phyloP scores from a whole-genome alignment of 371 early-diverging fungal genomes.

The Actinomucor elegans region DNA sequence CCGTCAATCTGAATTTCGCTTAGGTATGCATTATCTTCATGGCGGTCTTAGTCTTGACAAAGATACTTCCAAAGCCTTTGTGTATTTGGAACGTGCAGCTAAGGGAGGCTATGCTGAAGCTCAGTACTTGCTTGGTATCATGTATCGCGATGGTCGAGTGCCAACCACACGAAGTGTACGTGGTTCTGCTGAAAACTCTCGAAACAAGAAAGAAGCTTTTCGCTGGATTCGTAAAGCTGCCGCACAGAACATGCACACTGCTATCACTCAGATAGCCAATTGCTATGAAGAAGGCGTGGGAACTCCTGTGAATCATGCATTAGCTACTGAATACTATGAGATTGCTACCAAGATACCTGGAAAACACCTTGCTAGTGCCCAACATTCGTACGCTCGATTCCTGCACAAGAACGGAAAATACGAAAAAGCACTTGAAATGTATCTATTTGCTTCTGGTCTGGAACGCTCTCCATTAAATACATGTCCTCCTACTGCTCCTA shows the following conservation, averaged over 20 bases:
- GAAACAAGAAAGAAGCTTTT: constrained; percentile 47
- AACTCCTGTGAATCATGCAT: constrained; percentile 42
- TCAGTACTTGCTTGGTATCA: constrained; percentile 42
- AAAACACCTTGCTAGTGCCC: constrained; percentile 44
- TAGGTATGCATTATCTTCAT: constrained; percentile 39
- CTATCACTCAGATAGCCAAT: constrained; percentile 69
- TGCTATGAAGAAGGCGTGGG: constrained; percentile 75
- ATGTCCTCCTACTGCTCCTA: constrained; percentile 32
- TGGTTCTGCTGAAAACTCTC: constrained; percentile 1
- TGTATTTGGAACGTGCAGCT: constrained; percentile 35
- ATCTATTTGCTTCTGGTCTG: constrained; percentile 41
- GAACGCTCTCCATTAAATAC: constrained; percentile 26
- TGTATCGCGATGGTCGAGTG: constrained; percentile 38
- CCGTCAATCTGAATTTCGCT: constrained; percentile 13
- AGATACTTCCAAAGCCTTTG: constrained; percentile 28
- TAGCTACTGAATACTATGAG: constrained; percentile 68
- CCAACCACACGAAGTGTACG: background rate
- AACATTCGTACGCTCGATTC: constrained; percentile 36
- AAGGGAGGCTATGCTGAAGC: constrained; percentile 37
- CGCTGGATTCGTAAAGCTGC: constrained; percentile 68
- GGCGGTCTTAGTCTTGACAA: constrained; percentile 31
- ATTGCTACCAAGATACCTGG: constrained; percentile 50
- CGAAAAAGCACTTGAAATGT: constrained; percentile 39
- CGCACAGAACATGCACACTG: constrained; percentile 55
- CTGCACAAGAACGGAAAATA: constrained; percentile 33